These are phyloP conservation scores for Phaffia tasmanica DNA, from an alignment of 768 basidiomycete species.

Conservation along the genomic window DNA sequence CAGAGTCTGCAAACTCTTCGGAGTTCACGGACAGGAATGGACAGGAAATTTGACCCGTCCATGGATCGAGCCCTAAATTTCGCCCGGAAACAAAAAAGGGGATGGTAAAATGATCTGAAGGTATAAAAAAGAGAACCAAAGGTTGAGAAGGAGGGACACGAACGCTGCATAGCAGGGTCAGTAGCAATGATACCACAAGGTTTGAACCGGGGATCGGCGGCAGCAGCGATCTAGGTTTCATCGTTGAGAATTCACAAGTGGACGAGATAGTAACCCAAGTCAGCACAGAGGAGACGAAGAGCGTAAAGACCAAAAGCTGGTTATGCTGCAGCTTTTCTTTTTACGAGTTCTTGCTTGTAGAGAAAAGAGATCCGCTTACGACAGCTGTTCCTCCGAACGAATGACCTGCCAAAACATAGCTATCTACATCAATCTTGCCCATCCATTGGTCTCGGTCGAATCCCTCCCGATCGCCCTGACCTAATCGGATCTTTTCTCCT, in stretches of 20 bases:
- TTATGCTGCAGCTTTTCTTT: too few species aligned
- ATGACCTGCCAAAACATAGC: background rate
- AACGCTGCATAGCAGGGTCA: constrained; percentile 4
- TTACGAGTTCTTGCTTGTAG: too few species aligned
- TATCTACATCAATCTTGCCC: background rate
- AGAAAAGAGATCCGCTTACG: constrained; percentile 3
- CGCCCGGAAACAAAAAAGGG: too few species aligned
- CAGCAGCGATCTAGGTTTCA: background rate
- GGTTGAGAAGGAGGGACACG: too few species aligned
- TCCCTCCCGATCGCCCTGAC: background rate
- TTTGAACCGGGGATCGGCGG: background rate
- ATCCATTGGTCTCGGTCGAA: too few species aligned
- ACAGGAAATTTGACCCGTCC: background rate
- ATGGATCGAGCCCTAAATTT: background rate
- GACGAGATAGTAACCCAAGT: background rate
- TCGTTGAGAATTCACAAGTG: background rate
- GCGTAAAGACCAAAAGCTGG: too few species aligned
- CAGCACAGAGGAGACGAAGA: too few species aligned
- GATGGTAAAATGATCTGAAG: too few species aligned
- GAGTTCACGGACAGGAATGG: constrained; percentile 1
- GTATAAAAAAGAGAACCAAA: too few species aligned
- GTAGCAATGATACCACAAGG: constrained; percentile 1
- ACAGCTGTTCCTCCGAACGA: constrained; percentile 1
- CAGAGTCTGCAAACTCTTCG: constrained; percentile 3
- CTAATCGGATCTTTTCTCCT: background rate